These are phyloP conservation scores for Penicillium bovifimosum DNA, from an alignment of 495 filamentous ascomycete genomes.

Conservation along the genomic window DNA sequence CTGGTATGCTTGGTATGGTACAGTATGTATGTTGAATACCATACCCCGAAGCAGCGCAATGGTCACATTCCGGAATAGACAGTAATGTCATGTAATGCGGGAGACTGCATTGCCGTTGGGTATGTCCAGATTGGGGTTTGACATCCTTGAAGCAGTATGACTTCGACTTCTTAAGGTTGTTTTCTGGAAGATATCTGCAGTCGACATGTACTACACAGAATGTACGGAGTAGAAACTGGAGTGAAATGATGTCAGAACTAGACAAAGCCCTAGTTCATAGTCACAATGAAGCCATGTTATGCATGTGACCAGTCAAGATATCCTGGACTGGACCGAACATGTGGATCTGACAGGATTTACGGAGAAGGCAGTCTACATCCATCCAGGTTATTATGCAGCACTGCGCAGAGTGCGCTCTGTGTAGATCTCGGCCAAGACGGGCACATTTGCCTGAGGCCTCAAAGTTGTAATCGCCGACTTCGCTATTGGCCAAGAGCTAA, in stretches of 20 bases:
- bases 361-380: neutral
- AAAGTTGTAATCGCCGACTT: constrained; percentile 15
- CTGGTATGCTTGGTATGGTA: constrained; percentile 4
- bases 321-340: too few relatives aligned
- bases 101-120: neutral
- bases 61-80: constrained; percentile 15
- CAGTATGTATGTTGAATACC: constrained; percentile 26
- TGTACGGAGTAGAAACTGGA: neutral
- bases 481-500: constrained; percentile 26
- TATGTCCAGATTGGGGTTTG: neutral
- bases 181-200: neutral
- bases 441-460: neutral
- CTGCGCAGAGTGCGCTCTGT: too few relatives aligned
- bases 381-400: too few relatives aligned
- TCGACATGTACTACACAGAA: too few relatives aligned
- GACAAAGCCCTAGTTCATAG: neutral
- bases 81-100: constrained; percentile 1
- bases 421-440: neutral
- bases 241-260: constrained; percentile 14
- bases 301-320: constrained; percentile 8
- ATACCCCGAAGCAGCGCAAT: constrained; percentile 2
- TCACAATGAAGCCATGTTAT: constrained; percentile 9
- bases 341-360: neutral
- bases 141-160: neutral
- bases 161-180: constrained; percentile 6